phyloP scores from a whole-genome alignment of 345 rosid species.

The Populus davidiana region DNA sequence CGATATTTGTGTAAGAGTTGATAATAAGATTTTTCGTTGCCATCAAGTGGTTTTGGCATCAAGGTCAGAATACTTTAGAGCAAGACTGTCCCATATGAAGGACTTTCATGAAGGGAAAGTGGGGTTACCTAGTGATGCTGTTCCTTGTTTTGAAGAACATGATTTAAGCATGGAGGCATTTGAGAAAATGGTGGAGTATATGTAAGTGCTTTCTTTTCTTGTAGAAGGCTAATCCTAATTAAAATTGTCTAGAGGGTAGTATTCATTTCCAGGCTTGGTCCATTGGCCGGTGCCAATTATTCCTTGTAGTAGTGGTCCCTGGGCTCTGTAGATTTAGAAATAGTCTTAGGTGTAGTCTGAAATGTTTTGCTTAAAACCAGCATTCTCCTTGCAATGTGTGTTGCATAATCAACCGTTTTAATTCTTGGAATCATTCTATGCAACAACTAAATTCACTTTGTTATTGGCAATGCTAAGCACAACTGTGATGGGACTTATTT shows the following conservation, averaged over 20 bases:
- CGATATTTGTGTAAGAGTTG: slow-evolving; percentile 83
- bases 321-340: slow-evolving; percentile 3
- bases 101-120: slow-evolving; percentile 62
- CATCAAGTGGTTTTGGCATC: slow-evolving; percentile 94
- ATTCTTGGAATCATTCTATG: background rate
- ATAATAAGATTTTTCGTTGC: slow-evolving; percentile 59
- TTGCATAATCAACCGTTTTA: slow-evolving; percentile 10
- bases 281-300: background rate
- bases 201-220: slow-evolving; percentile 49
- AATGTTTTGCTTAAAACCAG: background rate
- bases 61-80: slow-evolving; percentile 92
- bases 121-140: slow-evolving; percentile 36
- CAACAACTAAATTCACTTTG: background rate
- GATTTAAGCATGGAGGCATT: slow-evolving; percentile 76
- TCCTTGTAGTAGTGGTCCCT: background rate
- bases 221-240: background rate
- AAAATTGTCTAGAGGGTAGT: background rate
- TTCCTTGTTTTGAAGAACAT: slow-evolving; percentile 81
- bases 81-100: slow-evolving; percentile 71
- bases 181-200: slow-evolving; percentile 91
- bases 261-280: background rate
- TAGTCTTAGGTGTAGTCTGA: background rate
- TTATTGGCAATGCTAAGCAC: background rate
- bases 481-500: slow-evolving; percentile 17
- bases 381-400: background rate